phyloP scores from a whole-genome alignment of 1,284 basidiomycete genomes.

The Xanthoconium separans region DNA sequence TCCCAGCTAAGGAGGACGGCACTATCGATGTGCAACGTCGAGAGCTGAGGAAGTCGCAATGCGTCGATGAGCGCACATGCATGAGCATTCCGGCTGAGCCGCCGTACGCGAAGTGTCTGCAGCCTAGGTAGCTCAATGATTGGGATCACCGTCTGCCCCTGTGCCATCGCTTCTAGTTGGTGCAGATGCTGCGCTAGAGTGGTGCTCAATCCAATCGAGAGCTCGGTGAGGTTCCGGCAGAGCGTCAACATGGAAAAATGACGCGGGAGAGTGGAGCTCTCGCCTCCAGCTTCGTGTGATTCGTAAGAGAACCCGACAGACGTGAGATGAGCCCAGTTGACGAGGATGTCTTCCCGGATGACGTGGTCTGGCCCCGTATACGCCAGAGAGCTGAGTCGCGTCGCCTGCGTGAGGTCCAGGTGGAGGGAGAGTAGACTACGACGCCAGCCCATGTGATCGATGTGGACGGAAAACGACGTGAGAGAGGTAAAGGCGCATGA shows the following conservation, averaged over 20 bases:
- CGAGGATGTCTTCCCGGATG: constrained; percentile 22
- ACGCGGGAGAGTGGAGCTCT: constrained; percentile 23
- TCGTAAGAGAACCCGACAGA: constrained; percentile 27
- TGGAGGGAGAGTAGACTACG: constrained; percentile 20
- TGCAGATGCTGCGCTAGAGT: constrained; percentile 14
- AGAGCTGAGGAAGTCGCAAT: constrained; percentile 23
- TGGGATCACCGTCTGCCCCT: constrained; percentile 3
- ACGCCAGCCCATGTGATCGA: constrained; percentile 32
- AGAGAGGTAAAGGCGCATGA: constrained; percentile 25
- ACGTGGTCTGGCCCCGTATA: constrained; percentile 28
- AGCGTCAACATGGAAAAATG: constrained; percentile 17
- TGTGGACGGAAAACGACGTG: constrained; percentile 23
- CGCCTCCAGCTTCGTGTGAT: constrained; percentile 27
- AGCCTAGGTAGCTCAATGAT: constrained; percentile 21
- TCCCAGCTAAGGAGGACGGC: constrained; percentile 23
- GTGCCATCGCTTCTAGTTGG: constrained; percentile 14
- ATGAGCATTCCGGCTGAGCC: constrained; percentile 18
- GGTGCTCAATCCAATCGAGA: constrained; percentile 24
- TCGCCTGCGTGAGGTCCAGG: constrained; percentile 20
- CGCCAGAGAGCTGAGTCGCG: constrained; percentile 22
- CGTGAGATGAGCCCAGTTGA: constrained; percentile 27
- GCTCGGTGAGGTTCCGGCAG: constrained; percentile 22
- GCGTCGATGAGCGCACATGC: constrained; percentile 19
- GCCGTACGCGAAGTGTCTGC: constrained; percentile 26
- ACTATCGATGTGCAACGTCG: constrained; percentile 23